Evolutionary conservation across 2,329 filamentous ascomycete species (phyloP).

Genomic region (Hypoxylon sp.): DNA sequence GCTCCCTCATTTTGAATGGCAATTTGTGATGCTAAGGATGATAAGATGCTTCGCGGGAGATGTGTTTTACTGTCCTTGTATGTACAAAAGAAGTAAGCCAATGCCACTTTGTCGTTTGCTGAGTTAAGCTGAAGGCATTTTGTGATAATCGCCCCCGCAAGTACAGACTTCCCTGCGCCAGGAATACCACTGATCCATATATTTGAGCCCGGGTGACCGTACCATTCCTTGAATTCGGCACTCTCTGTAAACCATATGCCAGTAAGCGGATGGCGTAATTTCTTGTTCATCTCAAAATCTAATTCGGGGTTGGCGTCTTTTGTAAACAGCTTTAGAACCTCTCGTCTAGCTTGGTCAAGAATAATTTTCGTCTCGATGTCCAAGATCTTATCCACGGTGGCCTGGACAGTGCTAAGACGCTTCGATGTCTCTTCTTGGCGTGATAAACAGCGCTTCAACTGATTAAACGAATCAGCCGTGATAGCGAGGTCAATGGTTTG

Average conservation of each 20-base stretch:
- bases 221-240: slow-evolving; percentile 25
- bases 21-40: slow-evolving; percentile 27
- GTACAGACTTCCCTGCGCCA: slow-evolving; percentile 34
- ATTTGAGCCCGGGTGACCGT: slow-evolving; percentile 18
- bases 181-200: slow-evolving; percentile 38
- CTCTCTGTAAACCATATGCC: slow-evolving; percentile 32
- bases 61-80: slow-evolving; percentile 27
- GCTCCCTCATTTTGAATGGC: slow-evolving; percentile 30
- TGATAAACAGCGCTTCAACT: slow-evolving; percentile 5
- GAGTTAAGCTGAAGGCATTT: slow-evolving; percentile 22
- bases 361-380: not conserved
- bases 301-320: slow-evolving; percentile 10
- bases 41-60: slow-evolving; percentile 14
- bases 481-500: slow-evolving; percentile 28
- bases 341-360: not conserved
- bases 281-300: slow-evolving; percentile 18
- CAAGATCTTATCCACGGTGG: not conserved
- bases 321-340: not conserved
- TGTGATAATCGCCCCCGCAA: slow-evolving; percentile 17
- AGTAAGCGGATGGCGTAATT: slow-evolving; percentile 28
- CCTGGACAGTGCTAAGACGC: not conserved
- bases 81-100: slow-evolving; percentile 35
- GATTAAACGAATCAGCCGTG: slow-evolving; percentile 17
- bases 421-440: not conserved
- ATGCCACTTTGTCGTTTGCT: slow-evolving; percentile 7